phyloP scores from a whole-genome alignment of 805 yeast species.

The Teunomyces tritomae region DNA sequence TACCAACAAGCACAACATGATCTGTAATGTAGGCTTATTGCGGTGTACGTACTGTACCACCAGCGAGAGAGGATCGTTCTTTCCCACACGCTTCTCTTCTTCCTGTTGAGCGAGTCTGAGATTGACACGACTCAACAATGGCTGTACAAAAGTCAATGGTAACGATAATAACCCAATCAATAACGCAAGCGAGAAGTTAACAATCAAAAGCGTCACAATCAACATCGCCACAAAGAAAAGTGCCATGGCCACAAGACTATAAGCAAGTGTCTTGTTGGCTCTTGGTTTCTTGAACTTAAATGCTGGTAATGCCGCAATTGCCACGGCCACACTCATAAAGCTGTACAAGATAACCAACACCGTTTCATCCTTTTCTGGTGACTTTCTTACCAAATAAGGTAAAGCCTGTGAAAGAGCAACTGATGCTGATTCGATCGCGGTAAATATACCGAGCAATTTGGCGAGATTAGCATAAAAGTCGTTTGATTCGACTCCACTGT shows the following conservation, averaged over 20 bases:
- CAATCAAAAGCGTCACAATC: conserved; percentile 69
- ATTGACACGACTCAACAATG: conserved; percentile 13
- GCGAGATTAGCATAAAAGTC: conserved; percentile 22
- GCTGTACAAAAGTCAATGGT: conserved; percentile 69
- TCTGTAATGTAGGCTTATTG: conserved; percentile 13
- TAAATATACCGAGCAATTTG: conserved; percentile 24
- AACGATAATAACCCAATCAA: conserved; percentile 64
- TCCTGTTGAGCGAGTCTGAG: background rate
- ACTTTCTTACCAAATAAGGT: conserved; percentile 21
- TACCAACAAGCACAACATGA: conserved; percentile 34
- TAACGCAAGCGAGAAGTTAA: conserved; percentile 82
- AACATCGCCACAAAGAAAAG: conserved; percentile 59
- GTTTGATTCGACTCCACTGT: conserved; percentile 32
- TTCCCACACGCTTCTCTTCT: background rate
- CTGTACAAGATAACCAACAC: conserved; percentile 16
- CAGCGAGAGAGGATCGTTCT: conserved; percentile 7
- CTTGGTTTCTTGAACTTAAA: conserved; percentile 7
- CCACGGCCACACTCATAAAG: conserved; percentile 12
- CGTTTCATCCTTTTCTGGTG: conserved; percentile 12
- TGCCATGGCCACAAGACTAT: conserved; percentile 45
- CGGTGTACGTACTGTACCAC: conserved; percentile 4
- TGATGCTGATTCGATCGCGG: conserved; percentile 24
- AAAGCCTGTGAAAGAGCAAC: conserved; percentile 22
- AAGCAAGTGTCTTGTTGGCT: conserved; percentile 21
- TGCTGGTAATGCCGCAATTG: conserved; percentile 15